Conservation (phyloP, 768 basidiomycete genomes). For the Suillus decipiens region DNA sequence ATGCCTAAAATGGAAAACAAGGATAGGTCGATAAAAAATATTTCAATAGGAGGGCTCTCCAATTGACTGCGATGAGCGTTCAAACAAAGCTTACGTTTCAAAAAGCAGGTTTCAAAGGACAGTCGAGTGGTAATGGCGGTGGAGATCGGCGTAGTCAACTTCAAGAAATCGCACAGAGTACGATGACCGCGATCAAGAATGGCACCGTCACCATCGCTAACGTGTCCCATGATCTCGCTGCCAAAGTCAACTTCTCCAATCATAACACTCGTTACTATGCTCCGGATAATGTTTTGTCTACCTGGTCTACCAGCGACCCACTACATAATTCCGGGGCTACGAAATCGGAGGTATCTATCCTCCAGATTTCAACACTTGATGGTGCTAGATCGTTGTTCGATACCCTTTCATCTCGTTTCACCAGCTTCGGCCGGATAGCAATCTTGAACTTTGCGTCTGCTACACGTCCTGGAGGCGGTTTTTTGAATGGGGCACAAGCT, state of each 20-base stretch:
- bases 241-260: slow-evolving; percentile 34
- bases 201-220: slow-evolving; percentile 42
- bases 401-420: slow-evolving; percentile 15
- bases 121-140: background rate
- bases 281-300: slow-evolving; percentile 47
- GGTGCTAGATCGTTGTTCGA: slow-evolving; percentile 49
- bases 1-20: background rate
- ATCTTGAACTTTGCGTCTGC: slow-evolving; percentile 80
- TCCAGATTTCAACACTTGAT: slow-evolving; percentile 65
- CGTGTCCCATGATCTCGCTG: slow-evolving; percentile 35
- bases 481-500: slow-evolving; percentile 69
- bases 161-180: slow-evolving; percentile 51
- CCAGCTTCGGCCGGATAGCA: slow-evolving; percentile 44
- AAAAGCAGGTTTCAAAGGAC: background rate
- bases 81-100: slow-evolving; percentile 11
- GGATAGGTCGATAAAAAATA: background rate
- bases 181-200: slow-evolving; percentile 47
- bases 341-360: slow-evolving; percentile 42
- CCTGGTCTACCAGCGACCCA: slow-evolving; percentile 40
- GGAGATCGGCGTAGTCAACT: slow-evolving; percentile 19
- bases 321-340: slow-evolving; percentile 4
- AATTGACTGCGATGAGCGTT: slow-evolving; percentile 1
- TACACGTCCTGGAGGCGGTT: slow-evolving; percentile 75
- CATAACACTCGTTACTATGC: slow-evolving; percentile 55
- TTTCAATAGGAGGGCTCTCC: background rate